phyloP scores from a whole-genome alignment of 331 rosid species.

The Acacia concinna region DNA sequence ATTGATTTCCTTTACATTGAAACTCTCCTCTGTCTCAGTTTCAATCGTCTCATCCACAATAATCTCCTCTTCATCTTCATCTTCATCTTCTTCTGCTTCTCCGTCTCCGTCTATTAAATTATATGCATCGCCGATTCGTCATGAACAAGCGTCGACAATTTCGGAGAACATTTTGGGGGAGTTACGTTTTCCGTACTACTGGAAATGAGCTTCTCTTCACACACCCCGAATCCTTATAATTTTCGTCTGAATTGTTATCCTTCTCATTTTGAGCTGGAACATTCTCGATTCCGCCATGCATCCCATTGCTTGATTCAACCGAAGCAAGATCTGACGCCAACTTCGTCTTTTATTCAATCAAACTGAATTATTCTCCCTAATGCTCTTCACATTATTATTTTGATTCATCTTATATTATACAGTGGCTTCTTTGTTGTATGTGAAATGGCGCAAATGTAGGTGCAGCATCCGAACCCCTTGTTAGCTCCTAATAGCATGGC shows the following conservation, averaged over 20 bases:
- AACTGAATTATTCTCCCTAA: slow-evolving; percentile 24
- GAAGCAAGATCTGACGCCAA: slow-evolving; percentile 29
- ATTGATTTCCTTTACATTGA: slow-evolving; percentile 55
- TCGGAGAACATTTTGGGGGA: slow-evolving; percentile 33
- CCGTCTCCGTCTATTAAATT: too few relatives aligned
- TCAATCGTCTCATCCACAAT: slow-evolving; percentile 17
- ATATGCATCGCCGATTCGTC: slow-evolving; percentile 27
- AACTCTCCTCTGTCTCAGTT: slow-evolving; percentile 38
- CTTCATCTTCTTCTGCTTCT: too few relatives aligned
- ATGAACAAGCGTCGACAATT: slow-evolving; percentile 23
- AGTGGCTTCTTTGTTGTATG: neutral
- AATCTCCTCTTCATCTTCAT: slow-evolving; percentile 23
- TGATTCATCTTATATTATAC: too few relatives aligned
- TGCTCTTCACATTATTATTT: slow-evolving; percentile 11
- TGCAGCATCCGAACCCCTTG: slow-evolving; percentile 41
- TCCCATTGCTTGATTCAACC: slow-evolving; percentile 36
- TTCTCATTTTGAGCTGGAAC: slow-evolving; percentile 35
- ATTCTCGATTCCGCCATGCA: slow-evolving; percentile 41
- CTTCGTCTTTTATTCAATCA: slow-evolving; percentile 44
- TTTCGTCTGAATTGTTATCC: slow-evolving; percentile 39
- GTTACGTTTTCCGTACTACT: slow-evolving; percentile 34
- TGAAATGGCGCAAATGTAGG: slow-evolving; percentile 58
- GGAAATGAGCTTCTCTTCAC: slow-evolving; percentile 58
- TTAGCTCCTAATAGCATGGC: slow-evolving; percentile 32
- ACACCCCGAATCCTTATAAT: slow-evolving; percentile 60